Evolutionary conservation across 768 basidiomycete species (phyloP).

Genomic region (Kwoniella sp.): DNA sequence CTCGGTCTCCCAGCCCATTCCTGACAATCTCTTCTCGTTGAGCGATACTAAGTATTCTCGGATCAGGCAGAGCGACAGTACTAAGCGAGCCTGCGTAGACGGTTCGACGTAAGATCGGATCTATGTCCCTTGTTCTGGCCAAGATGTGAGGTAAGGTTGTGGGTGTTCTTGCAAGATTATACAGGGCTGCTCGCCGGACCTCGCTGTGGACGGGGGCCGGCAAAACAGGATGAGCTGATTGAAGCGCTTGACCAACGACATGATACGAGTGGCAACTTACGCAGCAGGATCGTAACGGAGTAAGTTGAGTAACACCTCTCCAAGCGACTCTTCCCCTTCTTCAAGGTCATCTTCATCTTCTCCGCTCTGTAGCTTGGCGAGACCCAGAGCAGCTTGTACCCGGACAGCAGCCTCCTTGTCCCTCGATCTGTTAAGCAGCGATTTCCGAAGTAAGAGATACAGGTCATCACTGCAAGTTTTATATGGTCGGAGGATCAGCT

Average conservation of each 20-base stretch:
- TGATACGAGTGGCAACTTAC: conserved; percentile 62
- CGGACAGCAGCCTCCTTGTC: conserved; percentile 81
- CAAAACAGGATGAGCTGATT: conserved; percentile 1
- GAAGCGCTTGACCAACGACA: neutral
- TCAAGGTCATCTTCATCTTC: conserved; percentile 66
- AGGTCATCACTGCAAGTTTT: conserved; percentile 67
- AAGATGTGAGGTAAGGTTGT: conserved; percentile 69
- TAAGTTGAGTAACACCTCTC: conserved; percentile 59
- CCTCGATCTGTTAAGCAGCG: conserved; percentile 69
- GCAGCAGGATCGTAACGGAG: conserved; percentile 72
- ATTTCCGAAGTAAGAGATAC: conserved; percentile 65
- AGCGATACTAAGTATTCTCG: conserved; percentile 65
- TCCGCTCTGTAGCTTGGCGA: conserved; percentile 72
- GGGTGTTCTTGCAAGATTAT: conserved; percentile 67
- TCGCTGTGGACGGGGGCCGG: conserved; percentile 62
- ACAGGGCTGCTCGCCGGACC: conserved; percentile 76
- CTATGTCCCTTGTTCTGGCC: conserved; percentile 75
- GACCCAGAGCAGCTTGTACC: conserved; percentile 74
- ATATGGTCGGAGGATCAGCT: neutral
- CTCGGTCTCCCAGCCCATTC: conserved; percentile 84
- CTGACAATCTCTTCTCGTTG: conserved; percentile 77
- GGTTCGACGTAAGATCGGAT: conserved; percentile 70
- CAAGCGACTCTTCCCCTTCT: conserved; percentile 52
- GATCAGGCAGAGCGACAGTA: conserved; percentile 64
- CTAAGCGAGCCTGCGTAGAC: conserved; percentile 69